Evolutionary conservation across 345 rosid species (phyloP).

Genomic region (Geranium rotundifolium): DNA sequence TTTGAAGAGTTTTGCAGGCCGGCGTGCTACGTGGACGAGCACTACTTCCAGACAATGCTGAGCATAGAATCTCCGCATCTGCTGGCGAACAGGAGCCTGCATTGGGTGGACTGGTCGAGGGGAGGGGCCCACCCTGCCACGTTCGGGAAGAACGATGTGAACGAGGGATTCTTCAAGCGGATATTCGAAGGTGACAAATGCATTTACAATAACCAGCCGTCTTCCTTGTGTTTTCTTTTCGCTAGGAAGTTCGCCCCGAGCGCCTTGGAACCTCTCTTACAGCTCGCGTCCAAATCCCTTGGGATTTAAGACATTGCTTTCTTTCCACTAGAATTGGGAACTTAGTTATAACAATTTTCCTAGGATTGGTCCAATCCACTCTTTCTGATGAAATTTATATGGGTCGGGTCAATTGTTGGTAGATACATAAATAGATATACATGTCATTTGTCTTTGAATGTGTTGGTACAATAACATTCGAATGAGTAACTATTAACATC

Average conservation of each 20-base stretch:
- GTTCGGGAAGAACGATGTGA: slow-evolving; percentile 26
- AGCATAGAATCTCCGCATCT: slow-evolving; percentile 22
- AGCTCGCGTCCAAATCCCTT: slow-evolving; percentile 19
- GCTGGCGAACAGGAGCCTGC: slow-evolving; percentile 28
- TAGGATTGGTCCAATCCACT: too few species aligned
- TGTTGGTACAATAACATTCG: too few species aligned
- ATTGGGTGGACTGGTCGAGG: slow-evolving; percentile 39
- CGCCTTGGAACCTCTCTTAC: slow-evolving; percentile 27
- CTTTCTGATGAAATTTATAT: too few species aligned
- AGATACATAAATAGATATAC: too few species aligned
- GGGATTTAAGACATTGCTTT: slow-evolving; percentile 21
- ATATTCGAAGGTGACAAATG: slow-evolving; percentile 18
- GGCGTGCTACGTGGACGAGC: slow-evolving; percentile 38
- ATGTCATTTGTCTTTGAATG: too few species aligned
- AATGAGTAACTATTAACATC: too few species aligned
- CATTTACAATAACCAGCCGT: slow-evolving; percentile 24
- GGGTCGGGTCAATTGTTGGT: too few species aligned
- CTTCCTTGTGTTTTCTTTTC: slow-evolving; percentile 26
- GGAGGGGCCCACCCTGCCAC: slow-evolving; percentile 42
- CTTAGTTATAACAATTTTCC: too few species aligned
- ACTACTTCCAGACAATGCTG: slow-evolving; percentile 34
- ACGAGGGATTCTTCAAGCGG: slow-evolving; percentile 22
- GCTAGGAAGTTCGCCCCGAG: slow-evolving; percentile 40
- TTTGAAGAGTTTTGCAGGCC: slow-evolving; percentile 26
- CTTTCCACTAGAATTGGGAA: too few species aligned